These are phyloP conservation scores for Metschnikowia corniflorae DNA, from an alignment of 805 yeast species.

Conservation along the genomic window DNA sequence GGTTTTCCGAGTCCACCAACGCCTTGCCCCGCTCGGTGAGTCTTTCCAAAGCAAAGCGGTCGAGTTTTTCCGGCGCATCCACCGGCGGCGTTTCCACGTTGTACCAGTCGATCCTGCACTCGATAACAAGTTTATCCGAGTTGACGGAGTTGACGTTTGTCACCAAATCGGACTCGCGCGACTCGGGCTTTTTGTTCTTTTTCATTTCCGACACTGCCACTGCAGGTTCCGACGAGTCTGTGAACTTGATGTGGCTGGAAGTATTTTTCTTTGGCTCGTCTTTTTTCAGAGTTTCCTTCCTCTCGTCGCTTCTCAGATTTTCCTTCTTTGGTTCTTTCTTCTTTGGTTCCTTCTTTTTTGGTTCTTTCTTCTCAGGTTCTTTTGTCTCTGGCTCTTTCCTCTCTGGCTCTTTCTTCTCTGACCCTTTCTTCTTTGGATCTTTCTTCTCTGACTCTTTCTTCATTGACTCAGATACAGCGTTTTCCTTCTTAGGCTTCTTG, in stretches of 20 bases:
- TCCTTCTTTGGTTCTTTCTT: background rate
- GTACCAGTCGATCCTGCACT: constrained; percentile 75
- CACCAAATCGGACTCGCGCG: constrained; percentile 23
- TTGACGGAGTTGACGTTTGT: constrained; percentile 47
- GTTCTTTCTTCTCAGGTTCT: background rate
- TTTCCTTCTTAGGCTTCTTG: constrained; percentile 16
- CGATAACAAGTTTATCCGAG: constrained; percentile 54
- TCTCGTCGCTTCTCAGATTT: constrained; percentile 3
- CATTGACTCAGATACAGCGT: background rate
- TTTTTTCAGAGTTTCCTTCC: no score
- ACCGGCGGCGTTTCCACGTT: constrained; percentile 40
- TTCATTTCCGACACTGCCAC: constrained; percentile 17
- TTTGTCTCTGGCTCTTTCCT: background rate
- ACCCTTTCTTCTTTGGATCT: constrained; percentile 18
- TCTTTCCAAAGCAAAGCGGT: constrained; percentile 55
- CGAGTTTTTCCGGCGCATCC: constrained; percentile 34
- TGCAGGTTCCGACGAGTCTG: no score
- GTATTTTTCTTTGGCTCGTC: no score
- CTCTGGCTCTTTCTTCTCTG: background rate
- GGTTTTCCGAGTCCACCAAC: constrained; percentile 67
- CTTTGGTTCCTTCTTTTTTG: background rate
- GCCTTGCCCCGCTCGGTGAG: constrained; percentile 64
- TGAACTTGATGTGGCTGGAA: no score
- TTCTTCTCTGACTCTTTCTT: constrained; percentile 13
- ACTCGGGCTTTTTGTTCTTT: constrained; percentile 15